phyloP scores from a whole-genome alignment of 2,329 filamentous ascomycete species.

The Bisporella sp. region DNA sequence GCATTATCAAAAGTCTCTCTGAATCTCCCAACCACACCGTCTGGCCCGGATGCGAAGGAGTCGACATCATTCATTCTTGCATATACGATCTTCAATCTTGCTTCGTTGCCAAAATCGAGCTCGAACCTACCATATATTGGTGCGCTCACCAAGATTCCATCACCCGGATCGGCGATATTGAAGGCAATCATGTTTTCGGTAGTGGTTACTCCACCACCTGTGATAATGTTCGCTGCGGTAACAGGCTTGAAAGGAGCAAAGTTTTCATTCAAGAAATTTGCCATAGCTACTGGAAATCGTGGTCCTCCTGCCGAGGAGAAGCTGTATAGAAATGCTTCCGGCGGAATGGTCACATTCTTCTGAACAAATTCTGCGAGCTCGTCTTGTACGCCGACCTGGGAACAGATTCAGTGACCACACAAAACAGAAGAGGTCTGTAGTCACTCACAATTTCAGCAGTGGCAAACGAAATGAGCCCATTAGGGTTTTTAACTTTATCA shows the following conservation, averaged over 20 bases:
- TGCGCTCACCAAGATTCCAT: slow-evolving; percentile 38
- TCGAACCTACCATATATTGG: slow-evolving; percentile 43
- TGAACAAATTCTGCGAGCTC: slow-evolving; percentile 33
- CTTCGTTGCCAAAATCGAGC: slow-evolving; percentile 39
- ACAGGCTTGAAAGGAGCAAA: slow-evolving; percentile 31
- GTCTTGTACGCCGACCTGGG: slow-evolving; percentile 29
- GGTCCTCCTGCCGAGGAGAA: slow-evolving; percentile 31
- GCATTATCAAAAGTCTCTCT: slow-evolving; percentile 30
- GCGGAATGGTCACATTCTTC: slow-evolving; percentile 28
- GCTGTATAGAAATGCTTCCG: slow-evolving; percentile 33
- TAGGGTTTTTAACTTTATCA: slow-evolving; percentile 12
- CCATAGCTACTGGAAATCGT: slow-evolving; percentile 33
- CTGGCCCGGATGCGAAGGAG: slow-evolving; percentile 25
- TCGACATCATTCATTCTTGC: slow-evolving; percentile 31
- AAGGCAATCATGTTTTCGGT: slow-evolving; percentile 36
- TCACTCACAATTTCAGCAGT: slow-evolving; percentile 16
- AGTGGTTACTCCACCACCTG: slow-evolving; percentile 35
- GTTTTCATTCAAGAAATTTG: slow-evolving; percentile 34
- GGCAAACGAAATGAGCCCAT: slow-evolving; percentile 13
- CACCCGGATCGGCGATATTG: slow-evolving; percentile 34
- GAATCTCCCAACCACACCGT: slow-evolving; percentile 28
- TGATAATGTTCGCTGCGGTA: slow-evolving; percentile 30
- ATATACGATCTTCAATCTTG: slow-evolving; percentile 30
- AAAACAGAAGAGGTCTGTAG: no score
- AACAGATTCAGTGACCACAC: not conserved